Base-by-base conservation (phyloP, 2,329 filamentous ascomycete genomes). In the Neopestalotiopsis rosae region DNA sequence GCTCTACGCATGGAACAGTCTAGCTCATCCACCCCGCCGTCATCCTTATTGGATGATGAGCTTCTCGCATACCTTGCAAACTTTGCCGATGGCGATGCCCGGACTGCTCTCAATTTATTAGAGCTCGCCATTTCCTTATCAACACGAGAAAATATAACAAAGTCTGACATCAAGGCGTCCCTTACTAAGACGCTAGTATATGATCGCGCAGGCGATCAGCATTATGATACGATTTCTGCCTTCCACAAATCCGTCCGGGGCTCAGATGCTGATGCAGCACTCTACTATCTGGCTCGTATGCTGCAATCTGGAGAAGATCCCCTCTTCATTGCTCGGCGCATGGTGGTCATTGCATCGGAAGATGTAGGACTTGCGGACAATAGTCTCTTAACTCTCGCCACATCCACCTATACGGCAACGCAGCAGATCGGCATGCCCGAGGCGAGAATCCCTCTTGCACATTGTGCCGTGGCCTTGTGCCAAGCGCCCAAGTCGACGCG, bases 241-340 rank as follows among this genome's bases (percentile, higher is more conserved):
- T 96, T 98, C 75, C 96, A 98, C 86, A 99, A 99, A 77, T 94
- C 94, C 2, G 91, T 98, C 10, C 92, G 96, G 61, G 96, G 96
- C 56, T 92, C 90, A 67, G 91, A 98, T 76, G 81, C 95, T 0
- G 93, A 98, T 79, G 96, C 95, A 0, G 88, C 95, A 0, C 87
- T 99, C 1, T 99, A 98, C 83, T 99, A 98, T 79, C 89, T 99
- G 1, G 94, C 93, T 0, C 91, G 96, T 45, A 99, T 99, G 96
- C 89, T 99, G 5, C 92, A 97, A 76, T 96, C 93, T 0, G 95
- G 95, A 69, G 95, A 98, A 80, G 96, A 98, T 75, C 94, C 95
- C 0, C 85, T 98, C 0, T 98, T 95, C 80, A 91, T 99, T 67
- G 95, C 96, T 5, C 90, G 96, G 1, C 91, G 96, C 42, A 93